These are phyloP conservation scores for Penicillium chermesinum DNA, from an alignment of 495 filamentous ascomycete genomes.

Conservation along the genomic window DNA sequence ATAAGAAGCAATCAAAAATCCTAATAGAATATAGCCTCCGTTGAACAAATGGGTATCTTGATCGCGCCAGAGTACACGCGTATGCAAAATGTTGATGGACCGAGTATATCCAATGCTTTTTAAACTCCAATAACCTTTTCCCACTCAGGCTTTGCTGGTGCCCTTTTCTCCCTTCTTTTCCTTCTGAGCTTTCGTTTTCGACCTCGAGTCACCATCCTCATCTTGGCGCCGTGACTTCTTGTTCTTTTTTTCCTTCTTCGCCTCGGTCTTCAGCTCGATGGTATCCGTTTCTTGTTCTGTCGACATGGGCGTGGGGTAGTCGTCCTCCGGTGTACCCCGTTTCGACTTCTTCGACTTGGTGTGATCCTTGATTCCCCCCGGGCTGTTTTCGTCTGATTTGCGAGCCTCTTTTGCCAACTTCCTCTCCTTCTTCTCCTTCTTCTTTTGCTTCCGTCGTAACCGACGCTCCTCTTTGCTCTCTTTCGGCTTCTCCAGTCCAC, in stretches of 20 bases:
- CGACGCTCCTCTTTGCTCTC: constrained; percentile 26
- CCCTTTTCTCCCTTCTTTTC: constrained; percentile 21
- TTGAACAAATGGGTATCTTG: constrained; percentile 33
- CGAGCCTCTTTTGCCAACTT: no score
- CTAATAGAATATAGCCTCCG: constrained; percentile 4
- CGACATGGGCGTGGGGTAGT: constrained; percentile 39
- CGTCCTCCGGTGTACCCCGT: constrained; percentile 19
- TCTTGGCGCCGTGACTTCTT: constrained; percentile 9
- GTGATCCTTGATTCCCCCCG: constrained; percentile 18
- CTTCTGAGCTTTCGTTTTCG: constrained; percentile 33
- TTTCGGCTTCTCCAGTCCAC: constrained; percentile 18
- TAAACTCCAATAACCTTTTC: constrained; percentile 25
- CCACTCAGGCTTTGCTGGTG: constrained; percentile 31
- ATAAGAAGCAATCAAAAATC: not conserved
- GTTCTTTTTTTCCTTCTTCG: constrained; percentile 20
- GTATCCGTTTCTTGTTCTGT: constrained; percentile 25
- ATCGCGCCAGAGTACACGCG: constrained; percentile 23
- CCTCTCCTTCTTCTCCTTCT: constrained; percentile 34
- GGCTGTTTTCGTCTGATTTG: constrained; percentile 18
- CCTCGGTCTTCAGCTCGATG: constrained; percentile 17
- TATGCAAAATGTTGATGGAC: constrained; percentile 15
- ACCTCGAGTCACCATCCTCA: no score
- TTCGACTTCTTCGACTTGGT: constrained; percentile 20
- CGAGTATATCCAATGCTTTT: constrained; percentile 9
- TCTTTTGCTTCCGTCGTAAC: constrained; percentile 21